Evolutionary conservation across 306 rosid species (phyloP), one percentile per base, ranked within the genome.

Genomic region (Acmispon strigosus): DNA sequence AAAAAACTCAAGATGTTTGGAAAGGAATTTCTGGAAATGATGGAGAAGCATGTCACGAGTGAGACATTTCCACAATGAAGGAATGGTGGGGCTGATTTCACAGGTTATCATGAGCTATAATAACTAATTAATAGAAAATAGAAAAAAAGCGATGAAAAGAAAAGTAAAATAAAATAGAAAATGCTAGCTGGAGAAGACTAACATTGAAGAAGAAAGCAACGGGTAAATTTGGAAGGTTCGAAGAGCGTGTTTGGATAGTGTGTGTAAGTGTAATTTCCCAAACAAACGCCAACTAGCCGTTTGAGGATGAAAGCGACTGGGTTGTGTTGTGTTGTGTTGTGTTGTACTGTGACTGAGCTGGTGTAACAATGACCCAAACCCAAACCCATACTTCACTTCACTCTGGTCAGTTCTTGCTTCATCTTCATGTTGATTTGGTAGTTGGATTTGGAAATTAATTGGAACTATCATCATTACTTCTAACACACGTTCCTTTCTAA

Each of bases 261-360:
- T 36, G 13, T 10, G n/a, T n/a, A n/a, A n/a, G n/a, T n/a, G n/a
- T n/a, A n/a, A n/a, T n/a, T n/a, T 62, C 37, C 77, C 20, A 32
- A 32, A 32, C 43, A 49, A 8, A 37, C 43, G 24, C 63, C 76
- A 75, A 44, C 70, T 75, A 65, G 75, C 83, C 83, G 75, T 78
- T 82, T 69, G 47, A 44, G 34, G 18, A 53, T 27, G 83, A 82
- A 64, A 78, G 78, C 19, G 72, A 78, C 10, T 41, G 44, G 44
- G 49, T 10, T 20, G 32, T 27, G 32, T 22, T 22, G 24, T 22
- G 24, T 1, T 2, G 32, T 27, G 32, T 22, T 22, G 24, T 22
- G 24, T 1, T 2, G n/a, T n/a, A n/a, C 2, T 22, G 24, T 2
- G 32, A 27, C 7, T 20, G 45, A 34, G 29, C 48, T 60, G 66